Evolutionary conservation across 1,139 yeast species (phyloP), one percentile per base, ranked within the genome.

Genomic region (Lodderomyces orthopsilosis): DNA sequence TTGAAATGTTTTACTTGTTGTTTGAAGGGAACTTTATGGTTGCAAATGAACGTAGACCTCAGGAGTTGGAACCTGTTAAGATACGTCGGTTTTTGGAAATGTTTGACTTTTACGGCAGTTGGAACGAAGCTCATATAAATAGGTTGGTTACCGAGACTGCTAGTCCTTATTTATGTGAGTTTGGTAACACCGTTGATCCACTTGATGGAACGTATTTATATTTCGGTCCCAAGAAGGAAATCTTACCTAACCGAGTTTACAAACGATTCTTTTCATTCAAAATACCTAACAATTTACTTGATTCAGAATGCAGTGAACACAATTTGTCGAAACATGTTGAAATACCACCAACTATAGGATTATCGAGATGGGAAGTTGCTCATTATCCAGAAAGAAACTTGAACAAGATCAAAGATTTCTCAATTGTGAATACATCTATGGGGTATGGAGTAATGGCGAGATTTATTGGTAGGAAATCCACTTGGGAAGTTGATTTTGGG

Each of bases 91-190:
- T 51, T 40, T 54, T 72, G 48, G 73, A 72, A 46, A 71, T 72
- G 76, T 69, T 66, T 51, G 77, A 72, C 50, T 70, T 70, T 45
- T 57, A 61, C 35, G 76, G 74, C 2, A 63, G 72, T 32, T 70
- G 66, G 64, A 63, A 65, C 46, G 57, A 55, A 28, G 66, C 60
- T 1, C 51, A 57, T 35, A 59, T 71, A 27, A 60, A 63, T 49
- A 49, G 75, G n/a, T 54, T 70, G 21, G 47, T 63, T 2, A 56
- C 66, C 1, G 74, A 39, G 12, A n/a, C 23, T 14, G 37, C 14
- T 14, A 23, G 22, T 33, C 53, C 61, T 2, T 41, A 46, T 36
- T 41, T 44, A 10, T 60, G 66, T 40, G 52, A 51, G 4, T 38
- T 45, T 7, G 37, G 34, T 22, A 26, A 40, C 13, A 9, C 38